Evolutionary conservation across 495 filamentous ascomycete species (phyloP), one percentile per base, ranked within the genome.

Genomic region (Podospora pseudocomata): DNA sequence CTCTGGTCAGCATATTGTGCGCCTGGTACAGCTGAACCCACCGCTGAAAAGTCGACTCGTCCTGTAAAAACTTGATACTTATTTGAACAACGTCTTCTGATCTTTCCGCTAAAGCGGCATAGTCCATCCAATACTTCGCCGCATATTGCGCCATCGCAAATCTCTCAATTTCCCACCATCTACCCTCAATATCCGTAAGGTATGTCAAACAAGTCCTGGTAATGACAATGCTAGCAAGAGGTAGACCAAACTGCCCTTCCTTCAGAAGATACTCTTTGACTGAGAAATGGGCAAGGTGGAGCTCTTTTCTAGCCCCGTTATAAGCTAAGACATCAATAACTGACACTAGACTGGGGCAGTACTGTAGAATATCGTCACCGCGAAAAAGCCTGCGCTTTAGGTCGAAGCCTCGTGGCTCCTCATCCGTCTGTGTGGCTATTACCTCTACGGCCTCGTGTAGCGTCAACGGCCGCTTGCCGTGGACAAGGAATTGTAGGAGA

Each of bases 401-500:
- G 56, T 73, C 61, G 67, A 77, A 77, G n/a, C 44, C 60, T 54
- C 62, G 63, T 28, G 67, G 63, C 1, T 23, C 39, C 0, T 67
- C 49, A n/a, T n/a, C 16, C 13, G 73, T 20, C 20, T 20, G 53
- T 3, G 77, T 69, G 7, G 69, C 75, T 57, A 77, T 64, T 68
- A 70, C 71, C 66, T 78, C 75, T 19, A 72, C 70, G 9, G 69
- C 67, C 68, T 79, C 72, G 23, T 68, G 62, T 34, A 79, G 27
- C 4, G 15, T 61, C 27, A 80, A 71, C 18, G 77, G 76, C 34
- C 73, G 68, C 26, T 56, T 54, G 34, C 75, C 74, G 64, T 69
- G 78, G 23, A 66, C 65, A 23, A 80, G 65, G 58, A 73, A 77
- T 53, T 77, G 76, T 5, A 80, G 73, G 34, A 80, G 68, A 54